Percentiles rank a stretch among this genome's conserved stretches.
Conservation (phyloP, 805 yeast species). For the Cyberlindnera samutprakarnensis region DNA sequence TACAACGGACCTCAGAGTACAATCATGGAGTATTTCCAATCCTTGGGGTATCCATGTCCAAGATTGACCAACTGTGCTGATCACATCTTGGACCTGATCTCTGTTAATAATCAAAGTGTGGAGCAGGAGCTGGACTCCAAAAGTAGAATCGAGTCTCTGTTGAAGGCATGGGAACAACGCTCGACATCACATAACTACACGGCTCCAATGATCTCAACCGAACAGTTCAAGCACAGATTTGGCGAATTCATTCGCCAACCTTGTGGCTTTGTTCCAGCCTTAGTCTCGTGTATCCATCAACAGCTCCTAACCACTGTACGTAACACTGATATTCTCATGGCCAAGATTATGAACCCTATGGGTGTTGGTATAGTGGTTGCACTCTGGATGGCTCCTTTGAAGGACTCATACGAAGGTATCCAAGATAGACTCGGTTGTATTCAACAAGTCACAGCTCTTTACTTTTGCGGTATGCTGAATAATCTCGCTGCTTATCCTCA, state of each 20-base stretch:
- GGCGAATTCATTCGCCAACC: conserved; percentile 11
- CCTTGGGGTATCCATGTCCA: conserved; percentile 51
- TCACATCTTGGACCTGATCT: conserved; percentile 62
- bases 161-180: conserved; percentile 11
- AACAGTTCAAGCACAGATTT: conserved; percentile 10
- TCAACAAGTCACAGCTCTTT: conserved; percentile 66
- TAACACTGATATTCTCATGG: conserved; percentile 48
- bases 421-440: conserved; percentile 67
- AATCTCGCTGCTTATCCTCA: conserved; percentile 69
- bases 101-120: conserved; percentile 25
- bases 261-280: conserved; percentile 15
- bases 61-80: conserved; percentile 66
- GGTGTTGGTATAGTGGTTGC: conserved; percentile 66
- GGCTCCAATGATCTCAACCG: conserved; percentile 3
- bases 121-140: conserved; percentile 12
- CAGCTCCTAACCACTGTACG: conserved; percentile 27
- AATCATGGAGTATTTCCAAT: conserved; percentile 41
- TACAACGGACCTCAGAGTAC: conserved; percentile 54
- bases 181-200: not conserved
- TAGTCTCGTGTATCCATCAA: conserved; percentile 15
- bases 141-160: conserved; percentile 9
- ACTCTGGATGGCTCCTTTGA: conserved; percentile 57
- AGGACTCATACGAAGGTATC: conserved; percentile 40
- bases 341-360: conserved; percentile 58
- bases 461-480: conserved; percentile 75